A percentile compares a stretch with the other conserved stretches of the same genome.
phyloP scores from a whole-genome alignment of 352 stramenopile genomes.

The Aphanomyces astaci region DNA sequence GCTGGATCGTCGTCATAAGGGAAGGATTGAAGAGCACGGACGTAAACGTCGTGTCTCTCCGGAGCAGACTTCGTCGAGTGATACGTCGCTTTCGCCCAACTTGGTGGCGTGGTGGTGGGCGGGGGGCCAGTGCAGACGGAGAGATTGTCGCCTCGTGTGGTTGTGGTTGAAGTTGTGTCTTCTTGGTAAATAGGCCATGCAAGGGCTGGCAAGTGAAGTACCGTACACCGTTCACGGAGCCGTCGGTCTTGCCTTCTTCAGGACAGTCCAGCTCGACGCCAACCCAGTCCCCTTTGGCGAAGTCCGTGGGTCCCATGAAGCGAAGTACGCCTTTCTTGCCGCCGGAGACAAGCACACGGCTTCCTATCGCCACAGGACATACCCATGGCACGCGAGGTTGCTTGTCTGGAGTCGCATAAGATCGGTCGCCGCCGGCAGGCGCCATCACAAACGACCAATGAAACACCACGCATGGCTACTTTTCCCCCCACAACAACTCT shows the following conservation, averaged over 20 bases:
- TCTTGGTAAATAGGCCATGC: conserved; percentile 69
- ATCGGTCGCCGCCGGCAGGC: background rate
- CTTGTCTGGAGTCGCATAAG: background rate
- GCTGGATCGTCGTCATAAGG: conserved; percentile 5
- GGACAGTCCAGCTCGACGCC: conserved; percentile 70
- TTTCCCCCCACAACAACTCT: background rate
- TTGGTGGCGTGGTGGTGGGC: background rate
- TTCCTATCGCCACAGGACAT: conserved; percentile 37
- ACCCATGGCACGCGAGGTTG: background rate
- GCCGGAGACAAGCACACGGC: conserved; percentile 44
- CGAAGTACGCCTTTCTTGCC: conserved; percentile 64
- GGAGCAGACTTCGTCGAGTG: background rate
- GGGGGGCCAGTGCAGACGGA: background rate
- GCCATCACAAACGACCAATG: conserved; percentile 1
- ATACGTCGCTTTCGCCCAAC: background rate
- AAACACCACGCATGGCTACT: background rate
- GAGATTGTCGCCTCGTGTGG: background rate
- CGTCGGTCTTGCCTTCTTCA: conserved; percentile 74
- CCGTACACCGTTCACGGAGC: conserved; percentile 63
- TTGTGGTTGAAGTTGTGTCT: conserved; percentile 28
- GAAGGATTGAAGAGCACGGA: conserved; percentile 1
- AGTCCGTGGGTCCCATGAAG: conserved; percentile 70
- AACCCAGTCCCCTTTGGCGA: conserved; percentile 73
- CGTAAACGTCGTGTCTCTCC: background rate
- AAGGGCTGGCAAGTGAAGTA: conserved; percentile 71